Conservation (phyloP, 1,284 basidiomycete species). For the Ceratobasidium sp. region DNA sequence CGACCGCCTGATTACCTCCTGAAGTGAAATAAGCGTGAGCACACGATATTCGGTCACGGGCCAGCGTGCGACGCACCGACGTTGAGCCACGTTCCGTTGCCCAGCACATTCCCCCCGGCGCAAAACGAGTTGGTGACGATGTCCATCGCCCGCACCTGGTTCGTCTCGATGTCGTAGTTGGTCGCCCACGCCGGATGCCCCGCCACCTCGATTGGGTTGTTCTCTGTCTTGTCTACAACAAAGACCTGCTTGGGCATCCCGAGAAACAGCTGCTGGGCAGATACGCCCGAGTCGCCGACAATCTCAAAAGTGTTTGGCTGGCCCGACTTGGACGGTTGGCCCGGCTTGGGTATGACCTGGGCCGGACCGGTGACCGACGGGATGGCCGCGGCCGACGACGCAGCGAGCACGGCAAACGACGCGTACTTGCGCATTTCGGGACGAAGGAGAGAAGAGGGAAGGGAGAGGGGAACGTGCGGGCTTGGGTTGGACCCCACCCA, state of each 20-base stretch:
- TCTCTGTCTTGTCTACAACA: slow-evolving; percentile 50
- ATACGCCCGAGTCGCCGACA: slow-evolving; percentile 58
- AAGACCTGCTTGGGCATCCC: slow-evolving; percentile 49
- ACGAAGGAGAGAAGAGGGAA: not conserved
- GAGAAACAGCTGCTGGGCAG: slow-evolving; percentile 57
- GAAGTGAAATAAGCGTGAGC: not conserved
- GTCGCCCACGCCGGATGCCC: slow-evolving; percentile 50
- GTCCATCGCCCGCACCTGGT: slow-evolving; percentile 61
- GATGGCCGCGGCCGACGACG: slow-evolving; percentile 46
- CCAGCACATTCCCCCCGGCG: slow-evolving; percentile 48
- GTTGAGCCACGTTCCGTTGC: slow-evolving; percentile 50
- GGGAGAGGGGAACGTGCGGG: slow-evolving; percentile 2
- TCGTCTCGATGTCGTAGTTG: slow-evolving; percentile 60
- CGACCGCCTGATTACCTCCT: slow-evolving; percentile 48
- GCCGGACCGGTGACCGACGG: slow-evolving; percentile 36
- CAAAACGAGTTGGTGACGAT: slow-evolving; percentile 58
- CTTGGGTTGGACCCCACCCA: not conserved
- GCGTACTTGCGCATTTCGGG: slow-evolving; percentile 36
- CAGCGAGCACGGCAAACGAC: slow-evolving; percentile 33
- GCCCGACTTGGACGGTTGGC: slow-evolving; percentile 45
- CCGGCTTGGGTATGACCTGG: slow-evolving; percentile 41
- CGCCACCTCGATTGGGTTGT: slow-evolving; percentile 48
- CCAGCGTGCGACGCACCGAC: slow-evolving; percentile 39
- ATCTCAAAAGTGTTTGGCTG: slow-evolving; percentile 56
- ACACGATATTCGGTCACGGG: not conserved